phyloP scores from a whole-genome alignment of 2,329 filamentous ascomycete genomes.

The Hyphodiscus sp. region DNA sequence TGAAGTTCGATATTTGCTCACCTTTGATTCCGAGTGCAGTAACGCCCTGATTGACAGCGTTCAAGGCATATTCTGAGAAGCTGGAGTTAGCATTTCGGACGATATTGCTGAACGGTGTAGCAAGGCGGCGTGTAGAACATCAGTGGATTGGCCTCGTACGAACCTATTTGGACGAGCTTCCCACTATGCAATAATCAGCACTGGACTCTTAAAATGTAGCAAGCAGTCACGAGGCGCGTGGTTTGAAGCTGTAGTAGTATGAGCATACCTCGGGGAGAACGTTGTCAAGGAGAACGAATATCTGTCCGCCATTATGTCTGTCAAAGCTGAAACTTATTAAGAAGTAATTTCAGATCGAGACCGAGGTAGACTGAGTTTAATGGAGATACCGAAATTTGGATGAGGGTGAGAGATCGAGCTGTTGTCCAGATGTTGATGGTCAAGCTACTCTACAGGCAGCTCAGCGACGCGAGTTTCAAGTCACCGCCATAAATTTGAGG shows the following conservation, averaged over 20 bases:
- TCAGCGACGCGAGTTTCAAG: conserved; percentile 17
- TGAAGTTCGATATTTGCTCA: conserved; percentile 34
- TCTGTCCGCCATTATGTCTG: conserved; percentile 78
- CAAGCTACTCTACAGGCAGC: conserved; percentile 21
- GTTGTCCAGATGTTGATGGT: conserved; percentile 13
- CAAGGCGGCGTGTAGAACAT: conserved; percentile 2
- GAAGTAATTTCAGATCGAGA: not conserved
- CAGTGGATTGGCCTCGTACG: conserved; percentile 18
- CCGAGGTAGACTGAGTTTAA: conserved; percentile 3
- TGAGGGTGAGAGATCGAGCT: conserved; percentile 17
- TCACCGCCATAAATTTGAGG: conserved; percentile 1
- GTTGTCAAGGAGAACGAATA: conserved; percentile 99
- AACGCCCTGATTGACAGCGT: conserved; percentile 98
- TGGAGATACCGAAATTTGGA: conserved; percentile 3
- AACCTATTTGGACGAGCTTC: conserved; percentile 98
- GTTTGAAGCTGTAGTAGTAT: conserved; percentile 17
- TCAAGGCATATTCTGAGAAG: conserved; percentile 86
- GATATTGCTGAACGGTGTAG: conserved; percentile 10
- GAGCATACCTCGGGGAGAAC: conserved; percentile 91
- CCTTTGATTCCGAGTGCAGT: conserved; percentile 98
- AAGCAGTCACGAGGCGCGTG: conserved; percentile 6
- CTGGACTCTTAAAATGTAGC: not conserved
- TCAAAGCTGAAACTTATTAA: conserved; percentile 7
- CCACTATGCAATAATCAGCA: conserved; percentile 52
- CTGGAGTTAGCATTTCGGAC: conserved; percentile 15